Evolutionary conservation across 140 eudicot genomes (phyloP), one percentile per base, ranked within the genome.

Genomic region (Oenanthe javanica): DNA sequence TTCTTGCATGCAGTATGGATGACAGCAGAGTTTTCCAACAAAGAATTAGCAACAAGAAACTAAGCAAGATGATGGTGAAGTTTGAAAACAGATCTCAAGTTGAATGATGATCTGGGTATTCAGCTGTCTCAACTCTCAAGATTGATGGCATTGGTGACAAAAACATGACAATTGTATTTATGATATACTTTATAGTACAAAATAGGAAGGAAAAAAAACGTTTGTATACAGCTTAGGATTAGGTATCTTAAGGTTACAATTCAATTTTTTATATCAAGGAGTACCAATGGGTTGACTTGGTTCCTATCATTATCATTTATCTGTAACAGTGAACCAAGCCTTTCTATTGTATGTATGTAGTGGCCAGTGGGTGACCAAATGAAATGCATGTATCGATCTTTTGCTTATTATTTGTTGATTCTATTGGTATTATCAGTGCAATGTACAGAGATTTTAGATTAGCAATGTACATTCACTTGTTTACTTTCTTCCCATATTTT

Each of bases 1-100:
- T 83, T 80, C 83, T 75, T 75, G 45, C 18, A 48, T 80, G 86
- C 87, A 91, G 90, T 45, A 82, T 81, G 78, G 93, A 91, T 75
- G 97, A 90, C n/a, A 83, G 80, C 64, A 85, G 84, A 76, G 81
- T 83, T 79, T 84, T 85, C 82, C 77, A 89, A 78, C 94, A 90
- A 86, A 89, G 88, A 79, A 87, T 94, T 77, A 94, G 94, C 91
- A 92, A 92, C 89, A 91, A 92, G 87, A 94, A 94, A 87, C 77
- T 94, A 81, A 89, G 86, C 86, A 89, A 92, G 77, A 81, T 92
- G 43, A 87, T 94, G 93, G 87, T 89, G 69, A 88, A 89, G 76
- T 94, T 90, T 76, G 93, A 91, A 31, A 81, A 81, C 81, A 86
- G 80, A 63, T 61, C 13, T 40, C 55, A 47, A 75, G 63, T 49